Conservation (phyloP, 352 stramenopile species). For the Phytophthora multivora region DNA sequence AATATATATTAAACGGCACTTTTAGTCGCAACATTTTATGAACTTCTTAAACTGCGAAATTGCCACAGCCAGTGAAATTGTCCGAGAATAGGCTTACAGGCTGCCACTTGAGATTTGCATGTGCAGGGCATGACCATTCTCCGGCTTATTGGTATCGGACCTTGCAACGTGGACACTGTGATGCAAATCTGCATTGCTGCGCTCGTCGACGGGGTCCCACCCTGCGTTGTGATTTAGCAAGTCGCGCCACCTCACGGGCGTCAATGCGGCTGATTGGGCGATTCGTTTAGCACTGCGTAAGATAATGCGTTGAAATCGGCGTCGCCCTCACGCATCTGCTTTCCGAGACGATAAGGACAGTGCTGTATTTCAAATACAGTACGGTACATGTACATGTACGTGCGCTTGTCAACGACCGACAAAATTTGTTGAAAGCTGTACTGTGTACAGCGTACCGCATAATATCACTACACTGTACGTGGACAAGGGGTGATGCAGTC, state of each 20-base stretch:
- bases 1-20: not conserved
- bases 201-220: constrained; percentile 20
- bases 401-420: no score
- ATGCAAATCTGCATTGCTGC: constrained; percentile 15
- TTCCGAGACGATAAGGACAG: not conserved
- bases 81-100: constrained; percentile 4
- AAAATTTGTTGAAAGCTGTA: no score
- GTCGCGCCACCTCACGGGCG: constrained; percentile 21
- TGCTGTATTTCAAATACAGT: no score
- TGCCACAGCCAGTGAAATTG: not conserved
- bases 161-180: constrained; percentile 4
- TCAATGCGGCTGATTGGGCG: constrained; percentile 18
- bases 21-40: not conserved
- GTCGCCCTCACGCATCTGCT: not conserved
- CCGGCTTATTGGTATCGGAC: constrained; percentile 11
- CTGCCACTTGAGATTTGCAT: constrained; percentile 10
- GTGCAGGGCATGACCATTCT: constrained; percentile 19
- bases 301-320: not conserved
- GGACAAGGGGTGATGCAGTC: not conserved
- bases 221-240: constrained; percentile 28
- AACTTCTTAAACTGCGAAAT: constrained; percentile 1
- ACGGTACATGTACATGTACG: no score
- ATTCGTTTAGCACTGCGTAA: not conserved
- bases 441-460: no score
- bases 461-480: no score